Percentiles rank a stretch among this genome's conserved stretches.
phyloP scores from a whole-genome alignment of 345 rosid species.

The Eutrema yunnanense region DNA sequence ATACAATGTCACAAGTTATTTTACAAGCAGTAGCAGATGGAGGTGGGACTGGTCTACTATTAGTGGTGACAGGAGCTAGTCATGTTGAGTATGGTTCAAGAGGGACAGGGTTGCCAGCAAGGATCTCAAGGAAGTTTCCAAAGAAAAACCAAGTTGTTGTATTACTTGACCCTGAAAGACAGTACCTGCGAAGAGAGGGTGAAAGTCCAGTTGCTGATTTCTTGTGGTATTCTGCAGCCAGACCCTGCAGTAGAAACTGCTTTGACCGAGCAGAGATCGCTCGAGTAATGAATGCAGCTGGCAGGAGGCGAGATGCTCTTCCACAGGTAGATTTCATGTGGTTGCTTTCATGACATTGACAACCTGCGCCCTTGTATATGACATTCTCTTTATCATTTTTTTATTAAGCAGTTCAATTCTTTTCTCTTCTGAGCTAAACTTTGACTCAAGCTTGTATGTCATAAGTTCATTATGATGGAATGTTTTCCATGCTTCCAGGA shows the following conservation, averaged over 20 bases:
- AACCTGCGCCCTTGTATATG: constrained; percentile 1
- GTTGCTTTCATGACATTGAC: not conserved
- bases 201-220: constrained; percentile 91
- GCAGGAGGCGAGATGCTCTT: constrained; percentile 79
- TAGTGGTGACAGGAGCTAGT: constrained; percentile 80
- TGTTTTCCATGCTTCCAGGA: constrained; percentile 47
- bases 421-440: constrained; percentile 1
- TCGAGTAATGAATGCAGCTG: constrained; percentile 97
- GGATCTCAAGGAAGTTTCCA: constrained; percentile 78
- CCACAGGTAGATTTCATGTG: constrained; percentile 58
- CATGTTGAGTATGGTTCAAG: constrained; percentile 79
- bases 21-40: constrained; percentile 46
- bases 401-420: constrained; percentile 22
- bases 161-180: constrained; percentile 89
- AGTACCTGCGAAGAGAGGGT: constrained; percentile 73
- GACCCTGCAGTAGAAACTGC: constrained; percentile 93
- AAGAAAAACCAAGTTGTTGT: constrained; percentile 84
- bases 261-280: constrained; percentile 98
- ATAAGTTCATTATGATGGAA: not conserved
- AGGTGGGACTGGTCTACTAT: constrained; percentile 63
- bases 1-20: constrained; percentile 74
- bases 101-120: constrained; percentile 85
- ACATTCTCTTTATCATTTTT: constrained; percentile 27
- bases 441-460: not conserved
- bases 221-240: constrained; percentile 93